phyloP scores from a whole-genome alignment of 2,329 filamentous ascomycete genomes.

The Verruconis gallopava region DNA sequence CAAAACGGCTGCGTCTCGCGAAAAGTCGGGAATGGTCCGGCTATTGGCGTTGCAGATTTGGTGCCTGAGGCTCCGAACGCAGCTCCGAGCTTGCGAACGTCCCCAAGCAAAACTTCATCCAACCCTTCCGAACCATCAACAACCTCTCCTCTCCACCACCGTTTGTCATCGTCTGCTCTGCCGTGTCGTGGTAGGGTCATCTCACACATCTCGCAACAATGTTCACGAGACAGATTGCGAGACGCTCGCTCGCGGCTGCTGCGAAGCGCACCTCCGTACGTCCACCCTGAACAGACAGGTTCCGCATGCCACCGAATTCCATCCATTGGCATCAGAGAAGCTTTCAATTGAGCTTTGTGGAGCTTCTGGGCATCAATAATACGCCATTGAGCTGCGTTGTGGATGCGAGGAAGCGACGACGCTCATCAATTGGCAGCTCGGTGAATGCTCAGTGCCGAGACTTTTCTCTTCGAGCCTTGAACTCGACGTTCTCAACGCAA shows the following conservation, averaged over 20 bases:
- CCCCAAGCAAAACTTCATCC: no score
- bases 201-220: background rate
- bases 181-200: background rate
- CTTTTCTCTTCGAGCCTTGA: background rate
- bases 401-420: background rate
- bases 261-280: constrained; percentile 7
- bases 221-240: constrained; percentile 1
- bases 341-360: background rate
- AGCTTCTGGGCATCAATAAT: background rate
- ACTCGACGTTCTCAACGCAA: background rate
- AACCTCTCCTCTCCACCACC: background rate
- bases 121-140: background rate
- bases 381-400: background rate
- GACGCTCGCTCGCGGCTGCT: constrained; percentile 7
- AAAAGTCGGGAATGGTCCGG: no score
- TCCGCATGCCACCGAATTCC: background rate
- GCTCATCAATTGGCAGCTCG: background rate
- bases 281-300: background rate
- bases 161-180: background rate
- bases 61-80: no score
- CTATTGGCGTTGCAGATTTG: no score
- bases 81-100: no score
- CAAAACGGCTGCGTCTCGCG: no score
- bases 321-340: constrained; percentile 1
- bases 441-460: background rate